These are phyloP conservation scores for Boletellus sp. DNA, from an alignment of 1,284 basidiomycete genomes.

Conservation along the genomic window DNA sequence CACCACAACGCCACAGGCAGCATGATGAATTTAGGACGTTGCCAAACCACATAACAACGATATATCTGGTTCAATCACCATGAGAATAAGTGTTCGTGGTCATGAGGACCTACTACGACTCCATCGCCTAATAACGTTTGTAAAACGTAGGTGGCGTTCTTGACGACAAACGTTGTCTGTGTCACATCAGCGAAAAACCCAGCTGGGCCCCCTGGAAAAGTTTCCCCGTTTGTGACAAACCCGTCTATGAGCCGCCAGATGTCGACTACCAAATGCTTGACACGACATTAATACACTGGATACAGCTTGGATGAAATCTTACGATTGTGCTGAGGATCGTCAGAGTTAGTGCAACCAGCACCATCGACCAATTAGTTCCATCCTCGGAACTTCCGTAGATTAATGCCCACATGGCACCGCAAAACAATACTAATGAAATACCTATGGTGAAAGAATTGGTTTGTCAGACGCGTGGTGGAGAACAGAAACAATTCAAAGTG, in stretches of 20 bases:
- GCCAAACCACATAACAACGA: constrained; percentile 25
- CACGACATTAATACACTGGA: constrained; percentile 1
- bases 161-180: constrained; percentile 23
- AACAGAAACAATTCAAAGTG: not conserved
- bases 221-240: constrained; percentile 13
- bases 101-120: constrained; percentile 11
- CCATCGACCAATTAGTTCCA: constrained; percentile 20
- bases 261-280: constrained; percentile 23
- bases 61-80: constrained; percentile 15
- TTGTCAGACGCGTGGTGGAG: constrained; percentile 3
- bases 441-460: constrained; percentile 4
- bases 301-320: not conserved
- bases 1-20: constrained; percentile 21
- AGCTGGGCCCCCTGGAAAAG: constrained; percentile 11
- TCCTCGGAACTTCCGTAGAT: constrained; percentile 8
- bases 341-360: constrained; percentile 17
- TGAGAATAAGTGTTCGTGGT: not conserved
- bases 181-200: constrained; percentile 22
- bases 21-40: constrained; percentile 7
- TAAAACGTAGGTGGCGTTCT: constrained; percentile 19
- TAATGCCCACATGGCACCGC: constrained; percentile 24
- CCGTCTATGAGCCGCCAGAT: constrained; percentile 22
- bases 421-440: constrained; percentile 25
- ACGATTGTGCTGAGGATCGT: constrained; percentile 20
- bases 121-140: constrained; percentile 29